These are phyloP conservation scores for Schrenkiella parvula DNA, from an alignment of 345 rosid genomes.

Conservation along the genomic window DNA sequence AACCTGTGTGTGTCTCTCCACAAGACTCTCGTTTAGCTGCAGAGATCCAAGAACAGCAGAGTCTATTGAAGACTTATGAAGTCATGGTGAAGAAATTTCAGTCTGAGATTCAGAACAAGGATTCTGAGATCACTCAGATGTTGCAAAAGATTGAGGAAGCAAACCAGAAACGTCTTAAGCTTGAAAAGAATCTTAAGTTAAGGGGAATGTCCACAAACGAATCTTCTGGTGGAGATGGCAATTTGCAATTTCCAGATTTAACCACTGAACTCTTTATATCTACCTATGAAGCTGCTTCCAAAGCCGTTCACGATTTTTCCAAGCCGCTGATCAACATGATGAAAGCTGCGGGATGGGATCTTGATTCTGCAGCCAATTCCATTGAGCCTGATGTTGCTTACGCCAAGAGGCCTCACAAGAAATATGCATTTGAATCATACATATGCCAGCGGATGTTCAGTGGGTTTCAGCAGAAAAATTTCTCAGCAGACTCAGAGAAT, in stretches of 20 bases:
- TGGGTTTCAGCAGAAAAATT: slow-evolving; percentile 69
- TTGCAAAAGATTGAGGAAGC: slow-evolving; percentile 75
- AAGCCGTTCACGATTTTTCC: slow-evolving; percentile 81
- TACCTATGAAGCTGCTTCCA: slow-evolving; percentile 57
- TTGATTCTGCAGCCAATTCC: slow-evolving; percentile 78
- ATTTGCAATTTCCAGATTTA: slow-evolving; percentile 43
- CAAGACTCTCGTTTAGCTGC: slow-evolving; percentile 89
- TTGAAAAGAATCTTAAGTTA: slow-evolving; percentile 80
- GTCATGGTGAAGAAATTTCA: slow-evolving; percentile 90
- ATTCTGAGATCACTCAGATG: slow-evolving; percentile 70
- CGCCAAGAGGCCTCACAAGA: slow-evolving; percentile 82
- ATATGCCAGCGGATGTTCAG: slow-evolving; percentile 77
- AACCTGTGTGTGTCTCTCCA: slow-evolving; percentile 61
- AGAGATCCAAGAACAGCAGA: slow-evolving; percentile 87
- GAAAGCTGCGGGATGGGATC: slow-evolving; percentile 95
- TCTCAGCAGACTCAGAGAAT: slow-evolving; percentile 44
- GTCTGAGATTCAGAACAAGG: slow-evolving; percentile 85
- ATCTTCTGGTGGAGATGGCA: slow-evolving; percentile 42
- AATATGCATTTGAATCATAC: slow-evolving; percentile 78
- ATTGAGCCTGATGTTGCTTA: slow-evolving; percentile 68
- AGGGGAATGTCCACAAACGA: slow-evolving; percentile 71
- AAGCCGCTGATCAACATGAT: slow-evolving; percentile 84
- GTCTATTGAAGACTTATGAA: slow-evolving; percentile 78
- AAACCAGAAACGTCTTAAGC: slow-evolving; percentile 58
- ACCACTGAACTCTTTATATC: slow-evolving; percentile 61